Conservation (phyloP, 345 rosid genomes). For the Bruguiera sexangula region DNA sequence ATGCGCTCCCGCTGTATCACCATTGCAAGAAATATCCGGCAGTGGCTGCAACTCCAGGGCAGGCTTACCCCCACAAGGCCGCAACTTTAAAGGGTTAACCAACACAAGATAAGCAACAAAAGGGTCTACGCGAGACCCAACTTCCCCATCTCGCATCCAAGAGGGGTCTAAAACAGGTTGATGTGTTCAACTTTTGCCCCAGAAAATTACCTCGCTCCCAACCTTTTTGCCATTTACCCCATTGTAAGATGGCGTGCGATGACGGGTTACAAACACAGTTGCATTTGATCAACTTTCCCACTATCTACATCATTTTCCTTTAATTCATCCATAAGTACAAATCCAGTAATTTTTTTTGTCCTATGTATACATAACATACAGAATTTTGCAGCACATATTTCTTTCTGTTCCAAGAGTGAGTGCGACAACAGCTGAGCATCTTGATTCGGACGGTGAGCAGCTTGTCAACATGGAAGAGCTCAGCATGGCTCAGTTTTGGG, state of each 20-base stretch:
- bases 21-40: no score
- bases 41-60: no score
- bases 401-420: slow-evolving; percentile 22
- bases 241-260: neutral
- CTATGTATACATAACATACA: slow-evolving; percentile 34
- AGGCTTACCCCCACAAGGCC: no score
- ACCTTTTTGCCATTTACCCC: neutral
- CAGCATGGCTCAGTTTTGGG: slow-evolving; percentile 14
- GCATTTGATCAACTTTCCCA: slow-evolving; percentile 6
- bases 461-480: slow-evolving; percentile 35
- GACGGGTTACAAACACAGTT: neutral
- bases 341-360: slow-evolving; percentile 23
- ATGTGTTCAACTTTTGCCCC: no score
- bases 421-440: neutral
- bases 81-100: no score
- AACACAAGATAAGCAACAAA: no score
- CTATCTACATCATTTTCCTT: slow-evolving; percentile 26
- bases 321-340: slow-evolving; percentile 32
- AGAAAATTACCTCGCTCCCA: no score
- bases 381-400: slow-evolving; percentile 28
- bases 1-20: no score
- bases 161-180: no score
- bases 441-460: slow-evolving; percentile 16
- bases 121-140: no score
- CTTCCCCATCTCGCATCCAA: no score